Base-by-base conservation (phyloP, 2,329 filamentous ascomycete species). In the Verticillium nubilum region DNA sequence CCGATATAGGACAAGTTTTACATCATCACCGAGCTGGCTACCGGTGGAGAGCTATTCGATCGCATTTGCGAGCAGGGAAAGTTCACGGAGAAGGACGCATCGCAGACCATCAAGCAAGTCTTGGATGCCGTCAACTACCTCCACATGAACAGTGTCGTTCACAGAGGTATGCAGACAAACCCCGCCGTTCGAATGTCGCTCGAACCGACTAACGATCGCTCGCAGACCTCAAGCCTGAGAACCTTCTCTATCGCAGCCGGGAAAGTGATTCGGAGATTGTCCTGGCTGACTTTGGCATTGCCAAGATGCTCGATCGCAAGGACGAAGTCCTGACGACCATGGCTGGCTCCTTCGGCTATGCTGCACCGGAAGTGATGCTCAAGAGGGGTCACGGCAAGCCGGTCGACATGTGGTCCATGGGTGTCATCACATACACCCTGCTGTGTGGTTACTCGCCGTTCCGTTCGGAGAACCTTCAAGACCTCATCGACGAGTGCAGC, bases 381-480 rank as follows among this genome's bases (percentile, higher is more conserved):
- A 97, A 97, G 81, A 88, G 91, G 71, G 95, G 95, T 23, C 96
- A 99, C 73, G 95, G 95, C 72, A 99, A 98, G 76, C 92, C 95
- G 4, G 95, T 98, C 33, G 95, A 99, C 72, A 97, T 99, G 91
- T 99, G 95, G 95, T 98, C 95, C 3, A 84, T 99, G 76, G 95
- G 95, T 63, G 95, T 99, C 69, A 99, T 99, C 70, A 98, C 95
- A 50, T 99, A 99, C 77, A 99, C 95, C 17, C 83, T 99, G 28
- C 89, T 99, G 57, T 99, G 96, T 73, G 95, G 95, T 67, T 99
- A 99, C 80, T 97, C 94, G 52, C 95, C 95, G 23, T 99, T 99
- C 85, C 88, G 95, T 66, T 95, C 92, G 63, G 95, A 99, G 79
- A 97, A 91, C 69, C 81, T 99, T 55, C 85, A 89, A 65, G 95